Conservation (phyloP, 257 asterid genomes). For the Solanum stenotomum region DNA sequence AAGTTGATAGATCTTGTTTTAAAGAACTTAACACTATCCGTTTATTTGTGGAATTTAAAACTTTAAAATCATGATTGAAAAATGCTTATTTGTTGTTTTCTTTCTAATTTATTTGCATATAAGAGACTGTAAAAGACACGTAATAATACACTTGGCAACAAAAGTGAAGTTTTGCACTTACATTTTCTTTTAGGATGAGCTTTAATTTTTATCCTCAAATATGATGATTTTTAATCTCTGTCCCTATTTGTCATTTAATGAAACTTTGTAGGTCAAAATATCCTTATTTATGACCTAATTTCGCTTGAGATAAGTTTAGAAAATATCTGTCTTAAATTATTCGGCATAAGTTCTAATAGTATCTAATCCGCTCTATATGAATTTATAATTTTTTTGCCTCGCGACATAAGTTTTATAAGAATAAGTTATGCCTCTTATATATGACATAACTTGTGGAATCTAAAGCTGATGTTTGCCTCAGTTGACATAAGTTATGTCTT, state of each 20-base stretch:
- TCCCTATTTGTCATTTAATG: not conserved
- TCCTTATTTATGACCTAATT: not conserved
- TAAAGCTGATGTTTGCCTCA: accelerated
- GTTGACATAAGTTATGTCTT: not conserved
- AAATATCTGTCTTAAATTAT: not conserved
- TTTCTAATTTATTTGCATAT: too few species aligned
- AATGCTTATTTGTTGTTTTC: too few species aligned
- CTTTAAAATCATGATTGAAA: too few species aligned
- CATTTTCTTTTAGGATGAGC: too few species aligned
- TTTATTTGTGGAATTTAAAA: not conserved
- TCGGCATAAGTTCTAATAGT: not conserved
- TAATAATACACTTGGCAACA: not conserved
- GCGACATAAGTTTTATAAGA: not conserved
- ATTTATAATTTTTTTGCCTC: not conserved
- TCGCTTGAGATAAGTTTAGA: not conserved
- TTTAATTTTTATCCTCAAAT: not conserved
- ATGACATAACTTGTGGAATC: not conserved
- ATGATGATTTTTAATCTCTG: not conserved
- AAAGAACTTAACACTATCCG: not conserved
- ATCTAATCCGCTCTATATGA: not conserved
- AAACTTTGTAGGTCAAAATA: not conserved
- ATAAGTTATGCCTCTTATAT: not conserved
- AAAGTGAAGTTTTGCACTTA: not conserved
- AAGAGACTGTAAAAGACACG: not conserved
- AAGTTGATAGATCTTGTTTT: not conserved